Conservation (phyloP, 108 stramenopile genomes). For the Cyclostephanos tholiformis region DNA sequence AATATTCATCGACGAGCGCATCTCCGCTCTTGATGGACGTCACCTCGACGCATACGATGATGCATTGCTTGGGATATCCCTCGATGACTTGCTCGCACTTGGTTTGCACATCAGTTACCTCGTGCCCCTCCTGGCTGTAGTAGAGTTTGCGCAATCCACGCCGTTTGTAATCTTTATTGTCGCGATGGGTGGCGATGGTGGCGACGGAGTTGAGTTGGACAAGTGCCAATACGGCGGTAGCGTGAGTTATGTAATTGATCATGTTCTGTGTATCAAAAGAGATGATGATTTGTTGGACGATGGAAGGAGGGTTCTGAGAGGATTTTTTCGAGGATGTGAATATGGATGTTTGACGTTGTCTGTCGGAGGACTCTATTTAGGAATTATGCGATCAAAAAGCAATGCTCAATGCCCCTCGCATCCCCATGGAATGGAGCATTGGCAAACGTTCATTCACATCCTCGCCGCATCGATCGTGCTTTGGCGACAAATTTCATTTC, state of each 20-base stretch:
- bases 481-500: too few relatives aligned
- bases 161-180: neutral
- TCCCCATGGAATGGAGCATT: slow-evolving; percentile 1
- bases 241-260: neutral
- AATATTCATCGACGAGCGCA: neutral
- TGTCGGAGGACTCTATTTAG: too few relatives aligned
- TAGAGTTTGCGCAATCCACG: slow-evolving; percentile 3
- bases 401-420: too few relatives aligned
- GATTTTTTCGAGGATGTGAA: too few relatives aligned
- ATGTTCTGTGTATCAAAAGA: neutral
- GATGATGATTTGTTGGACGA: too few relatives aligned
- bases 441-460: too few relatives aligned
- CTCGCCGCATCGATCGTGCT: too few relatives aligned
- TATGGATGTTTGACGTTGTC: too few relatives aligned
- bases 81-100: neutral
- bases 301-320: too few relatives aligned
- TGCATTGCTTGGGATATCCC: neutral
- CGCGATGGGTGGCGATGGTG: too few relatives aligned
- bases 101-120: neutral
- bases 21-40: neutral
- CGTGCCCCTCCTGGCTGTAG: neutral
- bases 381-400: too few relatives aligned
- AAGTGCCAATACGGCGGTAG: neutral
- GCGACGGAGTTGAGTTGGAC: neutral
- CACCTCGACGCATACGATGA: neutral